Conservation (phyloP, 495 filamentous ascomycete genomes). For the Penicillium samsonianum region DNA sequence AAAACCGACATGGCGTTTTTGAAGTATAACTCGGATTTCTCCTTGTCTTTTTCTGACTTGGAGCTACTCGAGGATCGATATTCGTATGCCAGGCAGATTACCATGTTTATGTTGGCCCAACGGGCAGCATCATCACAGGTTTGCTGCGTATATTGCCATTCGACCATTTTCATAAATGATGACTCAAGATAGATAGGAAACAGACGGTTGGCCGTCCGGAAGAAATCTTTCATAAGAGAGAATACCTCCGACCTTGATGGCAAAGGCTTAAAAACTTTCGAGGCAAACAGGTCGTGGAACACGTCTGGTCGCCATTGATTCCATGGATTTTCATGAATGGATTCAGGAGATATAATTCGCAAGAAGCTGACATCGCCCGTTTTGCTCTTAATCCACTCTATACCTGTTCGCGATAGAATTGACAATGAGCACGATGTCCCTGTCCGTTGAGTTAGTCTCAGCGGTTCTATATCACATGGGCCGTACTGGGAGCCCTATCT, state of each 20-base stretch:
- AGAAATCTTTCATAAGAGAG: slow-evolving; percentile 83
- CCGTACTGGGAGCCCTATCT: slow-evolving; percentile 15
- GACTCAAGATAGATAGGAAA: slow-evolving; percentile 95
- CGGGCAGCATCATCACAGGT: slow-evolving; percentile 92
- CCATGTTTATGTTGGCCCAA: slow-evolving; percentile 95
- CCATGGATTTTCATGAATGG: slow-evolving; percentile 79
- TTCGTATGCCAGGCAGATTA: slow-evolving; percentile 84
- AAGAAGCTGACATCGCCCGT: slow-evolving; percentile 89
- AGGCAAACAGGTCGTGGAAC: slow-evolving; percentile 84
- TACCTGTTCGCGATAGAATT: slow-evolving; percentile 90
- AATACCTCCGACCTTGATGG: slow-evolving; percentile 78
- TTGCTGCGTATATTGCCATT: slow-evolving; percentile 87
- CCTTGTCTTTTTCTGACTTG: slow-evolving; percentile 80
- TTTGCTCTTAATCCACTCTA: slow-evolving; percentile 96
- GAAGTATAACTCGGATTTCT: slow-evolving; percentile 87
- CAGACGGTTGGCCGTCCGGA: slow-evolving; percentile 94
- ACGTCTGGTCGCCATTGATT: slow-evolving; percentile 90
- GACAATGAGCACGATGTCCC: slow-evolving; percentile 92
- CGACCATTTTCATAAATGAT: slow-evolving; percentile 92
- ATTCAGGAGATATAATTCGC: slow-evolving; percentile 72
- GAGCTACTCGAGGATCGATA: slow-evolving; percentile 86
- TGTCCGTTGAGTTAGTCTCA: slow-evolving; percentile 36
- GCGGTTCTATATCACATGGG: not conserved
- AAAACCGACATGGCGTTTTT: slow-evolving; percentile 94
- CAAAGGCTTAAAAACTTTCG: slow-evolving; percentile 73